Base-by-base conservation (phyloP, 768 basidiomycete genomes). In the Boletus rubescentipes region DNA sequence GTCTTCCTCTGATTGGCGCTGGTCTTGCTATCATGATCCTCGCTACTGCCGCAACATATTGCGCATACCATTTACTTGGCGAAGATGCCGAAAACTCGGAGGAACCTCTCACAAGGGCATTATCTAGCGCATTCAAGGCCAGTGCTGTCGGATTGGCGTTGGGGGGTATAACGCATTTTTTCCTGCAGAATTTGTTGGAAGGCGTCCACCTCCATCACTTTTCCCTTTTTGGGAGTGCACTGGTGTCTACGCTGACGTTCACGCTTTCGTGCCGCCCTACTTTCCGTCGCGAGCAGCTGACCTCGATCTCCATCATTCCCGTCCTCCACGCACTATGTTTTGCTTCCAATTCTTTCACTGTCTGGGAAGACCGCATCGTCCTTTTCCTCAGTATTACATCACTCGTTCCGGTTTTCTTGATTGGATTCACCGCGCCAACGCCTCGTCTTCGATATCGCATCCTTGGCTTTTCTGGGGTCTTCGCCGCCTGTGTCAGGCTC, bases 271-370 rank as follows among this genome's bases (percentile, higher is more conserved):
- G 77, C 23, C 70, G 71, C 21, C 74, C 76, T 9, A 63, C 65
- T 5, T 51, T 78, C 37, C 62, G 60, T 11, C 45, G 60, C 32
- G 60, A 72, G 36, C 36, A 67, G 18, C n/a, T 67, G 23, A 63
- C 65, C 21, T 46, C 73, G 18, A 54, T 71, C 2, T 75, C 79
- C 2, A 57, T 89, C 36, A 72, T 84, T 32, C 78, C 88, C 50
- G 51, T 83, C 51, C 74, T 93, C 3, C 94, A 98, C 62, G 71
- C 86, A 2, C 49, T 88, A 4, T 76, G 87, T 8, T 96, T 96
- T 71, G 81, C 87, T 15, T 96, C 94, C 23, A 98, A 98, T 75
- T 97, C 94, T 0, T 96, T 92, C 76, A 92, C 91, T n/a, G 82
- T 98, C 69, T 98, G 94, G 93, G 97, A 99, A 79, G 95, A 98